These are phyloP conservation scores for Penicillium longicatenatum DNA, from an alignment of 495 filamentous ascomycete species.

Conservation along the genomic window DNA sequence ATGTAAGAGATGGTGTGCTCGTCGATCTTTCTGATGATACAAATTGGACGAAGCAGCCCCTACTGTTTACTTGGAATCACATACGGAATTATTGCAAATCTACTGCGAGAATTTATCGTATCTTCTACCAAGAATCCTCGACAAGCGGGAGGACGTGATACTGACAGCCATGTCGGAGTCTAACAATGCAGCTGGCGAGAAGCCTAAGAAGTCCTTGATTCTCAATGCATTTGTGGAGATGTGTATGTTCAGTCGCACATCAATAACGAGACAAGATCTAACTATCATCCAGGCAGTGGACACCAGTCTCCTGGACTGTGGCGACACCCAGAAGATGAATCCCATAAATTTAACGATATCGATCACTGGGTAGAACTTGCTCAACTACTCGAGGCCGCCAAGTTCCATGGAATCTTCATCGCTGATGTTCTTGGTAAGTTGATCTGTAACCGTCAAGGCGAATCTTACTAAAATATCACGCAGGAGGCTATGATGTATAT, in stretches of 20 bases:
- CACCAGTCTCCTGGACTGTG: slow-evolving; percentile 57
- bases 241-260: slow-evolving; percentile 31
- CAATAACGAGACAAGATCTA: slow-evolving; percentile 1
- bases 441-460: not conserved
- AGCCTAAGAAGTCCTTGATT: slow-evolving; percentile 50
- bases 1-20: slow-evolving; percentile 13
- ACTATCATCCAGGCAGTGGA: slow-evolving; percentile 41
- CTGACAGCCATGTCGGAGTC: not conserved
- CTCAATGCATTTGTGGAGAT: slow-evolving; percentile 64
- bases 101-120: too few relatives aligned
- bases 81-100: not conserved
- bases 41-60: slow-evolving; percentile 2
- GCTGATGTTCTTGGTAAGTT: slow-evolving; percentile 51
- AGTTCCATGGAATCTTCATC: slow-evolving; percentile 61
- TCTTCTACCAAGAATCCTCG: too few relatives aligned
- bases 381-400: slow-evolving; percentile 48
- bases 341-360: slow-evolving; percentile 55
- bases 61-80: not conserved
- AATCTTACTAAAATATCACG: not conserved
- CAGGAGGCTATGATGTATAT: slow-evolving; percentile 67
- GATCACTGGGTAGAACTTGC: slow-evolving; percentile 54
- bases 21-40: slow-evolving; percentile 9
- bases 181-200: slow-evolving; percentile 4
- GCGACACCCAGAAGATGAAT: slow-evolving; percentile 56
- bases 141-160: too few relatives aligned